phyloP scores from a whole-genome alignment of 495 filamentous ascomycete genomes.

The Hypoxylon rickii region DNA sequence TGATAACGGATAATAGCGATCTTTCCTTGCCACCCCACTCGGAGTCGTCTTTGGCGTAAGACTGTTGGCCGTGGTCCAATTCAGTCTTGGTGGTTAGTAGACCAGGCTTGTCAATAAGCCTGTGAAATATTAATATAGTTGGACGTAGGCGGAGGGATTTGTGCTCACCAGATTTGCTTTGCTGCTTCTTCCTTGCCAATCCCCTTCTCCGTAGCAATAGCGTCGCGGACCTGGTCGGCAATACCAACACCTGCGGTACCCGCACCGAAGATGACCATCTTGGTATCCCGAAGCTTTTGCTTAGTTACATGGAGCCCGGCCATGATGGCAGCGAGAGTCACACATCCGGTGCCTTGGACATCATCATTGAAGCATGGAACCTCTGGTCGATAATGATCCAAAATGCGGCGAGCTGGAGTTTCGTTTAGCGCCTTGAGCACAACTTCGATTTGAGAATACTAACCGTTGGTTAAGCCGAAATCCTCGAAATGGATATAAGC shows the following conservation, averaged over 20 bases:
- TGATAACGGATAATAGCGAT: conserved; percentile 69
- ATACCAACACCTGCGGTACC: conserved; percentile 90
- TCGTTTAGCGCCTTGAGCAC: background rate
- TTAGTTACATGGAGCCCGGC: conserved; percentile 71
- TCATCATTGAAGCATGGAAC: conserved; percentile 92
- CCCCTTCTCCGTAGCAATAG: conserved; percentile 68
- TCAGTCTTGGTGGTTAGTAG: conserved; percentile 64
- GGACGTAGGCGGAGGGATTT: background rate
- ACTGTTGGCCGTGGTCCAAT: conserved; percentile 66
- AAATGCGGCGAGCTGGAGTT: conserved; percentile 60
- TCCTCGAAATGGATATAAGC: conserved; percentile 85
- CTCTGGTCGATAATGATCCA: conserved; percentile 71
- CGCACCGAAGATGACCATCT: conserved; percentile 76
- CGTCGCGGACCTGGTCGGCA: conserved; percentile 81
- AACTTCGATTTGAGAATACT: background rate
- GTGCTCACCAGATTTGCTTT: conserved; percentile 77
- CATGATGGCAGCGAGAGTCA: conserved; percentile 82
- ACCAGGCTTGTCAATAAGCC: conserved; percentile 85
- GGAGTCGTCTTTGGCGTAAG: conserved; percentile 66
- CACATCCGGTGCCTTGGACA: conserved; percentile 87
- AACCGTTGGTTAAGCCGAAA: conserved; percentile 61
- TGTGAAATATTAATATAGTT: conserved; percentile 41
- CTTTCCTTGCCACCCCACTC: conserved; percentile 65
- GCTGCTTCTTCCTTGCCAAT: conserved; percentile 74
- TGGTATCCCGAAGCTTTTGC: conserved; percentile 66